Conservation (phyloP, 768 basidiomycete genomes). For the Rhodotorula diobovata region DNA sequence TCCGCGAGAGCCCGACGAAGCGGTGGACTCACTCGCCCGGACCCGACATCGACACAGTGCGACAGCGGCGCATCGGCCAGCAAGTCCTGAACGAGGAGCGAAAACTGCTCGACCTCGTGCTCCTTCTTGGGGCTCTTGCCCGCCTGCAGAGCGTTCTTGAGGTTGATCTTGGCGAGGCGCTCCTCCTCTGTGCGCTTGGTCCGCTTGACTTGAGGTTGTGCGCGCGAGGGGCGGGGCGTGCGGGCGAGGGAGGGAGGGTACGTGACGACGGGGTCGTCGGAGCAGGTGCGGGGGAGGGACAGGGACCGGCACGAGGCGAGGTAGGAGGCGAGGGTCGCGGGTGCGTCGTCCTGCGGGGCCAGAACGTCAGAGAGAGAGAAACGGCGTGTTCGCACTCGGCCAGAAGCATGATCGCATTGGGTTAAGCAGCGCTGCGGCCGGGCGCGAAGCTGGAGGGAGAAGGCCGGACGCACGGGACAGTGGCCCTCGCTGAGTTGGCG, state of each 20-base stretch:
- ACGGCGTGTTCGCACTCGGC: no score
- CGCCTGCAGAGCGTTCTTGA: slow-evolving; percentile 6
- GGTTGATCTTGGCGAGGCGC: not conserved
- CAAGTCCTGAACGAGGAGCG: slow-evolving; percentile 2
- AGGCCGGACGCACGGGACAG: not conserved
- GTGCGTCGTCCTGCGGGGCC: not conserved
- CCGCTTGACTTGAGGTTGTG: not conserved
- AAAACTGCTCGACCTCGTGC: slow-evolving; percentile 23
- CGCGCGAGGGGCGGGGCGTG: not conserved
- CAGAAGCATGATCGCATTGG: no score
- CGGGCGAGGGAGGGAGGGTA: not conserved
- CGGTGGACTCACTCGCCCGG: slow-evolving; percentile 13
- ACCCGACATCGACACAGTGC: slow-evolving; percentile 32
- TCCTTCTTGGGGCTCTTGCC: slow-evolving; percentile 30
- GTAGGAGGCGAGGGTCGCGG: not conserved
- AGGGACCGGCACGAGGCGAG: slow-evolving; percentile 12
- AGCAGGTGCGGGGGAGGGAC: slow-evolving; percentile 26
- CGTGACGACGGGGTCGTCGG: slow-evolving; percentile 12
- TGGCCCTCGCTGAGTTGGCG: not conserved
- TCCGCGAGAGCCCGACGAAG: no score
- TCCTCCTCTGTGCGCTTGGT: not conserved
- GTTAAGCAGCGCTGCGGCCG: no score
- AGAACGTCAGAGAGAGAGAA: no score
- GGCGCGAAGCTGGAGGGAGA: not conserved
- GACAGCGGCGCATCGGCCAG: not conserved